Conservation (phyloP, 345 rosid species). For the Abelmoschus esculentus region DNA sequence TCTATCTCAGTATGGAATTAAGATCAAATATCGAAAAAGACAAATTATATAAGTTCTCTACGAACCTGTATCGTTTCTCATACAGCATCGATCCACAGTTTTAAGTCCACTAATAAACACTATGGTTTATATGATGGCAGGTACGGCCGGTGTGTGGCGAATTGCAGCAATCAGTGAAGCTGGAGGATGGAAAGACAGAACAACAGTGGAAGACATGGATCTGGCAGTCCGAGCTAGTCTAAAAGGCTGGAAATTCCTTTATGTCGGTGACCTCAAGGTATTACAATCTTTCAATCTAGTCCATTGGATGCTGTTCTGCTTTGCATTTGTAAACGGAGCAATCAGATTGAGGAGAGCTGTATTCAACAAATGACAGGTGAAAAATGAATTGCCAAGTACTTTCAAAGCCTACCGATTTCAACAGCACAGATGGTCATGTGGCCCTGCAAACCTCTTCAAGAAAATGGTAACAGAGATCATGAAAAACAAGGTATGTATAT, state of each 20-base stretch:
- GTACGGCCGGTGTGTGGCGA: constrained; percentile 98
- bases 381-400: constrained; percentile 80
- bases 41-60: no score
- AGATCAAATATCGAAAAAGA: no score
- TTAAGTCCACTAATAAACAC: no score
- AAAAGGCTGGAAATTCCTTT: constrained; percentile 76
- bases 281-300: no score
- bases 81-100: no score
- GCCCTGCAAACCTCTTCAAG: constrained; percentile 86
- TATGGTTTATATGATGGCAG: constrained; percentile 24
- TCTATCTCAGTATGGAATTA: no score
- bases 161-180: constrained; percentile 66
- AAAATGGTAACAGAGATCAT: constrained; percentile 59
- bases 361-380: constrained; percentile 34
- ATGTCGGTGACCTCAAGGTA: constrained; percentile 49
- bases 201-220: constrained; percentile 94
- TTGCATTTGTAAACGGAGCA: no score
- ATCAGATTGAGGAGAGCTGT: no score
- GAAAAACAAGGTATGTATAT: constrained; percentile 33
- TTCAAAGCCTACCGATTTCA: constrained; percentile 75
- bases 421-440: constrained; percentile 93
- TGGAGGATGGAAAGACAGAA: constrained; percentile 89
- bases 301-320: no score
- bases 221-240: constrained; percentile 79
- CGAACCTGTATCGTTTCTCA: no score